Evolutionary conservation across 1,284 basidiomycete species (phyloP).

Genomic region (Rhodofomes roseus): DNA sequence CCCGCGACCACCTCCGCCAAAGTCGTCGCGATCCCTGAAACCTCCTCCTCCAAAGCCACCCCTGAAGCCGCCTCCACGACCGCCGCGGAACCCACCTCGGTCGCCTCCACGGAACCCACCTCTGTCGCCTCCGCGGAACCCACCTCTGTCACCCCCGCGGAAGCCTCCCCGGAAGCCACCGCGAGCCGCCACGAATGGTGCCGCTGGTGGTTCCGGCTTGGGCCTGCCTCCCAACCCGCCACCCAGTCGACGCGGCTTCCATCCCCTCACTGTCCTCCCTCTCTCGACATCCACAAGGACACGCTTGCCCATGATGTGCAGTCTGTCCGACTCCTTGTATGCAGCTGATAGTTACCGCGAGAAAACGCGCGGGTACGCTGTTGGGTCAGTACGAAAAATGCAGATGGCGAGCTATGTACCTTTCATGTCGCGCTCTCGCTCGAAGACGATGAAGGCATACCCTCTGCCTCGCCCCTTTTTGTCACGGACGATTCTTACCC

Average conservation of each 20-base stretch:
- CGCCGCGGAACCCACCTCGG: slow-evolving; percentile 33
- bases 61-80: slow-evolving; percentile 35
- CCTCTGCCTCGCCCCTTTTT: slow-evolving; percentile 84
- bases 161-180: slow-evolving; percentile 40
- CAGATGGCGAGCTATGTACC: slow-evolving; percentile 44
- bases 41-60: slow-evolving; percentile 16
- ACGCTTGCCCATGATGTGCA: slow-evolving; percentile 92
- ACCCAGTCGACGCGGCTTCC: slow-evolving; percentile 95
- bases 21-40: slow-evolving; percentile 37
- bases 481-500: slow-evolving; percentile 88
- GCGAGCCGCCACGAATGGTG: slow-evolving; percentile 28
- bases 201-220: slow-evolving; percentile 67
- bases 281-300: slow-evolving; percentile 98
- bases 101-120: slow-evolving; percentile 36
- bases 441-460: slow-evolving; percentile 97
- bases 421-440: slow-evolving; percentile 99
- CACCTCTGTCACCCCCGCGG: slow-evolving; percentile 36
- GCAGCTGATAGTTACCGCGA: slow-evolving; percentile 60
- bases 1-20: slow-evolving; percentile 28
- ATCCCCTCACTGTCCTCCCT: slow-evolving; percentile 95
- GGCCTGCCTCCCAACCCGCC: slow-evolving; percentile 94
- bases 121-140: slow-evolving; percentile 38
- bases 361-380: slow-evolving; percentile 14
- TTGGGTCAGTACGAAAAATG: slow-evolving; percentile 19
- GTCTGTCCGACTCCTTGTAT: slow-evolving; percentile 98